A percentile compares a stretch with the other conserved stretches of the same genome.
Evolutionary conservation across 1,284 basidiomycete species (phyloP).

Genomic region (Wolfiporia cocos): DNA sequence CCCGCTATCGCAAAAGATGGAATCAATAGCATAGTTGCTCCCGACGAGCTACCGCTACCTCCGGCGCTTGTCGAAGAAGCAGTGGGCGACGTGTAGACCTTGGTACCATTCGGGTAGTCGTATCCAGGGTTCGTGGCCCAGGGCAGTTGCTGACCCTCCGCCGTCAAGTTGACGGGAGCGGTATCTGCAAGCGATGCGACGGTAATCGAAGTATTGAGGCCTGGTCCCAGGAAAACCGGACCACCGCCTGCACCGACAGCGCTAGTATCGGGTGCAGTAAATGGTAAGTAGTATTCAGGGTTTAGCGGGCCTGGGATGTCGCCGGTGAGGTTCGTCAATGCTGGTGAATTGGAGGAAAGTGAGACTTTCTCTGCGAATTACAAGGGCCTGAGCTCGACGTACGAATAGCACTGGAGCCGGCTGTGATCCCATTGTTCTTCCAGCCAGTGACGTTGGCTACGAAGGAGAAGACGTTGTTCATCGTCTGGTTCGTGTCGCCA

Average conservation of each 20-base stretch:
- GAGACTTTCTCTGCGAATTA: neutral
- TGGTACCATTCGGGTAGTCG: slow-evolving; percentile 16
- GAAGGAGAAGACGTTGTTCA: slow-evolving; percentile 43
- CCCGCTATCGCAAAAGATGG: too few species aligned
- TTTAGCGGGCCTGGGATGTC: slow-evolving; percentile 27
- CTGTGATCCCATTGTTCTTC: slow-evolving; percentile 29
- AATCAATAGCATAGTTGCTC: too few species aligned
- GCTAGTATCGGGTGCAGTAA: slow-evolving; percentile 33
- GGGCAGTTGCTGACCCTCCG: slow-evolving; percentile 16
- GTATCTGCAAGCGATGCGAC: slow-evolving; percentile 27
- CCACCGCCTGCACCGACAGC: slow-evolving; percentile 34
- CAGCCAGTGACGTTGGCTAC: slow-evolving; percentile 37
- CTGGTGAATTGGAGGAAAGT: slow-evolving; percentile 10
- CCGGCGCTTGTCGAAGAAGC: neutral
- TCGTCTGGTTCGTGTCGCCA: slow-evolving; percentile 42
- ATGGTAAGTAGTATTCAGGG: slow-evolving; percentile 32
- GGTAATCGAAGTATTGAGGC: slow-evolving; percentile 31
- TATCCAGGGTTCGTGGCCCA: slow-evolving; percentile 16
- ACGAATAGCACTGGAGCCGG: slow-evolving; percentile 15
- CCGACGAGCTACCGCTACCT: neutral
- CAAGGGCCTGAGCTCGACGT: neutral
- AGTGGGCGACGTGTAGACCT: slow-evolving; percentile 10
- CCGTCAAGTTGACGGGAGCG: slow-evolving; percentile 36
- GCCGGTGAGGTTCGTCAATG: slow-evolving; percentile 24
- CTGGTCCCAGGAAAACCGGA: slow-evolving; percentile 30